Evolutionary conservation across 2,329 filamentous ascomycete species (phyloP), one percentile per base, ranked within the genome.

Genomic region (Pseudodiploospora longispora): DNA sequence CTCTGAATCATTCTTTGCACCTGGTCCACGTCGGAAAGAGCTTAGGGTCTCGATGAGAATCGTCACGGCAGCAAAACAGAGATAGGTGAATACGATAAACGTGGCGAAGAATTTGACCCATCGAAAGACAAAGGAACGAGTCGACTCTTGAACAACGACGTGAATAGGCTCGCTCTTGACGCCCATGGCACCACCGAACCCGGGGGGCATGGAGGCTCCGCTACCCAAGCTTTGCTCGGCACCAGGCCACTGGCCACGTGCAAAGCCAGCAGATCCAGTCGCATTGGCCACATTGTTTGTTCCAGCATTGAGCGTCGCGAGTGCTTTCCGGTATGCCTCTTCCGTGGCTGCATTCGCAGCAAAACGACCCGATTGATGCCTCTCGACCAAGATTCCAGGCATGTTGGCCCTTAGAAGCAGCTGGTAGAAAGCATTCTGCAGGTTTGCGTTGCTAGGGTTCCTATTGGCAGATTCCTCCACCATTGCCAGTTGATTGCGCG

Each of bases 401-500:
- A 96, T 90, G 58, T 94, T 93, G 41, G 91, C 89, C 60, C 86
- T 85, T 44, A 96, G 74, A 10, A 98, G 78, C 38, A 90, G 83
- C 60, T 91, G 85, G 62, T 98, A 98, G 63, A 98, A 96, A 10
- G 87, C 84, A 62, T 91, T 93, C 63, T 98, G 93, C 19, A 89
- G 83, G 36, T 85, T 85, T 29, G 89, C 84, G 63, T 88, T 97
- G 47, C 74, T 78, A 2, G 93, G 88, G 57, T 95, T 95, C 64
- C 88, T 85, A 67, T 97, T 98, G 33, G 93, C 94, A 27, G 86
- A 85, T 62, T 90, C 85, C 67, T 98, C 93, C 54, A 90, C 77
- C 53, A 87, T 85, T 31, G 89, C 88, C 31, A 98, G 78, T 45
- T 91, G 71, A 50, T 75, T 80, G 48, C 76, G 72, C 38, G 79